Base-by-base conservation (phyloP, 2,329 filamentous ascomycete species). In the Diaporthe sp. region DNA sequence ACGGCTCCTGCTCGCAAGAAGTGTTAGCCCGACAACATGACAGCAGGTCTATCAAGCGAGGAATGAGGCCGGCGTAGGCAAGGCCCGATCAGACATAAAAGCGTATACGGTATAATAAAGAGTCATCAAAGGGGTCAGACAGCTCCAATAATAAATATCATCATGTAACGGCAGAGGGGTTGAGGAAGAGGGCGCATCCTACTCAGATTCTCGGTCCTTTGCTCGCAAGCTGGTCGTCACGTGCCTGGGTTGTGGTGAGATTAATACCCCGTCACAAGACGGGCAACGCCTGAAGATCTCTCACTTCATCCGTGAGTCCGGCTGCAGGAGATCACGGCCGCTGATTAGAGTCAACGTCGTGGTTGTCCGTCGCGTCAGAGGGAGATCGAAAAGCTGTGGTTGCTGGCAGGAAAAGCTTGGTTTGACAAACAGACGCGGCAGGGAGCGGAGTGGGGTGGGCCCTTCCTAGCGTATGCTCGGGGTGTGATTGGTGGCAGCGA, bases 121-220 rank as follows among this genome's bases (percentile, higher is more conserved):
- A 86, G 85, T 93, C 91, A 88, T 87, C 90, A 92, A 84, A 80
- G 83, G 83, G 82, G 85, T 91, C 90, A 90, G 92, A 93, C 91
- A 93, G 92, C 92, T 94, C 92, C 92, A 93, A 93, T 93, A 88
- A 83, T 55, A 80, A 81, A 82, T 82, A 82, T 92, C 90, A 92
- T 92, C 91, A 90, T 57, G 53, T 71, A 20, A 57, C 22, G 10
- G 53, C 42, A 34, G 31, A 71, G 12, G 34, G 28, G 34, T 31
- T 28, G 12, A 15, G 58, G 28, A 9, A 44, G 17, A 25, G 47
- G 22, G 25, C 20, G 31, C 42, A 57, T 61, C 44, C 1, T 73
- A 76, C 75, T 31, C 57, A 73, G 73, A 47, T 65, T n/a, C 22
- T 34, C 34, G 22, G 20, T 53, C 37, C 44, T 37, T 55, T 57